These are phyloP conservation scores for Suhomyces atakaporum DNA, from an alignment of 1,139 yeast genomes.

Conservation along the genomic window DNA sequence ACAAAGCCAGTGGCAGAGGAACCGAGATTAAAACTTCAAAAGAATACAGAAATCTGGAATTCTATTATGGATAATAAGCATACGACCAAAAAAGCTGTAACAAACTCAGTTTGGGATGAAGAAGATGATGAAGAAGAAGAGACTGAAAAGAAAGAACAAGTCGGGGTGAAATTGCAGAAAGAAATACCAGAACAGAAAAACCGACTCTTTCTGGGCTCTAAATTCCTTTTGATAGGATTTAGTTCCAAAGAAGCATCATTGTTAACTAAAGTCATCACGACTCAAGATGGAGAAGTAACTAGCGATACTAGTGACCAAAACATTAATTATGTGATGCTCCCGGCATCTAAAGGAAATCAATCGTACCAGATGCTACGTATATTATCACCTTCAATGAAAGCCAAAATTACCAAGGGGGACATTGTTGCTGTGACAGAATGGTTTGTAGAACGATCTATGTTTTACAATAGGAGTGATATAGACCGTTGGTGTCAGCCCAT, in stretches of 20 bases:
- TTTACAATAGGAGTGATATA: slow-evolving; percentile 51
- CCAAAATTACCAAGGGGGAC: slow-evolving; percentile 25
- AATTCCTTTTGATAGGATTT: slow-evolving; percentile 44
- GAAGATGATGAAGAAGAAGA: slow-evolving; percentile 14
- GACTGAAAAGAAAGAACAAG: too few species aligned
- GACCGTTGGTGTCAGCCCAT: slow-evolving; percentile 81
- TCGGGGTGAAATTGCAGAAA: too few species aligned
- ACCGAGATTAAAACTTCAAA: slow-evolving; percentile 23
- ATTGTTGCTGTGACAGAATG: slow-evolving; percentile 67
- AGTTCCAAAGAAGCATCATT: slow-evolving; percentile 31
- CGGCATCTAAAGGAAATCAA: slow-evolving; percentile 37
- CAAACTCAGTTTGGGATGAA: slow-evolving; percentile 37
- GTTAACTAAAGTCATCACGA: slow-evolving; percentile 37
- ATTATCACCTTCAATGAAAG: slow-evolving; percentile 26
- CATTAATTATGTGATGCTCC: slow-evolving; percentile 44
- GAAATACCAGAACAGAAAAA: slow-evolving; percentile 1
- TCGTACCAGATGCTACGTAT: slow-evolving; percentile 26
- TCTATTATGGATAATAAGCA: slow-evolving; percentile 47
- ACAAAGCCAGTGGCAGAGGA: slow-evolving; percentile 5
- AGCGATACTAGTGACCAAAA: slow-evolving; percentile 22
- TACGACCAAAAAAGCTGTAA: slow-evolving; percentile 17
- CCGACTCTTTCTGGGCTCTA: slow-evolving; percentile 35
- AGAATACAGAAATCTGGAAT: slow-evolving; percentile 45
- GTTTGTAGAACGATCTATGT: slow-evolving; percentile 79
- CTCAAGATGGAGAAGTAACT: slow-evolving; percentile 45